These are phyloP conservation scores for Huiozyma sinensis DNA, from an alignment of 805 yeast genomes.

Conservation along the genomic window DNA sequence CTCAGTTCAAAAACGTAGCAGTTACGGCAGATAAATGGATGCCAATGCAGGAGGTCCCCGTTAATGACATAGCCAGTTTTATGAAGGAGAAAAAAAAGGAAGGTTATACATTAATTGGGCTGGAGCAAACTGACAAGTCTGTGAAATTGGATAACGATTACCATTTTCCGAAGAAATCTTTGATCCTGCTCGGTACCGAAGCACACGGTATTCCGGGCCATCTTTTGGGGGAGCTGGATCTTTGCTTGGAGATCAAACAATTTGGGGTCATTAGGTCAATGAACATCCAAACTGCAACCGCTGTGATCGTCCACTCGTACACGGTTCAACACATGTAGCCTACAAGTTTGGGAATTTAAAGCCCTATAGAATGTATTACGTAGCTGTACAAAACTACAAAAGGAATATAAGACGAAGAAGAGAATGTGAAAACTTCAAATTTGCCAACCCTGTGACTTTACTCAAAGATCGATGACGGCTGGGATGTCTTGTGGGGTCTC, in stretches of 20 bases:
- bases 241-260: conserved; percentile 85
- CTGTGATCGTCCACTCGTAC: conserved; percentile 86
- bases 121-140: conserved; percentile 91
- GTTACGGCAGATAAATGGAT: conserved; percentile 94
- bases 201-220: conserved; percentile 88
- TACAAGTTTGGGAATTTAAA: neutral
- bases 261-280: conserved; percentile 86
- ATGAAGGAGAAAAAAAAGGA: conserved; percentile 53
- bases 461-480: too few species aligned
- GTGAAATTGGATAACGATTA: conserved; percentile 52
- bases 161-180: conserved; percentile 67
- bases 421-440: too few species aligned
- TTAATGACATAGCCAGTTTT: conserved; percentile 42
- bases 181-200: conserved; percentile 75
- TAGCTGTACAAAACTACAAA: neutral
- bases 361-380: neutral
- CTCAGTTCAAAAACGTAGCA: conserved; percentile 77
- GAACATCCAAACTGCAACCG: conserved; percentile 96
- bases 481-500: too few species aligned
- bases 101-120: conserved; percentile 80
- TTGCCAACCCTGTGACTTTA: too few species aligned
- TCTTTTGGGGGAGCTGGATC: conserved; percentile 66
- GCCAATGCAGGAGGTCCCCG: conserved; percentile 75
- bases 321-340: conserved; percentile 33
- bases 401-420: neutral